Percentiles rank a stretch among this genome's conserved stretches.
Conservation (phyloP, 2,329 filamentous ascomycete species). For the Fragosphaeria purpurea region DNA sequence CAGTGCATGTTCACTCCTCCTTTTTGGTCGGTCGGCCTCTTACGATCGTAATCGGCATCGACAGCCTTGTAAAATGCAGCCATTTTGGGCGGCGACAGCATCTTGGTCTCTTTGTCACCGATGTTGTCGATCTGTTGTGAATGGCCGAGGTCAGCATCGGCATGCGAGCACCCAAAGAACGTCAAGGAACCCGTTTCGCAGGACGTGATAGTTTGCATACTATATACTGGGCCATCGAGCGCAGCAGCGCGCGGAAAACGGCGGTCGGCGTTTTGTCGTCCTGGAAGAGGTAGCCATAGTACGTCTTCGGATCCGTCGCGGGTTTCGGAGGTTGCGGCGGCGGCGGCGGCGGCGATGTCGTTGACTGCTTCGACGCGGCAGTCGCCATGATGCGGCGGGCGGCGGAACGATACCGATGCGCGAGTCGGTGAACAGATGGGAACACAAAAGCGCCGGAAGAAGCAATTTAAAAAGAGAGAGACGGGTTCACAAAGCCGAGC, state of each 20-base stretch:
- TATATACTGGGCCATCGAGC: conserved; percentile 59
- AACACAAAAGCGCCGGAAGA: background rate
- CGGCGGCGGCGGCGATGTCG: conserved; percentile 9
- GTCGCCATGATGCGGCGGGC: conserved; percentile 10
- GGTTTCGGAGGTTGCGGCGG: conserved; percentile 7
- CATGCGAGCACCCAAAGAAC: conserved; percentile 20
- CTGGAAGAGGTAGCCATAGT: conserved; percentile 61
- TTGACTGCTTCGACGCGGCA: conserved; percentile 4
- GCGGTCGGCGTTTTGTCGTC: conserved; percentile 57
- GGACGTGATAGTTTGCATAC: conserved; percentile 30
- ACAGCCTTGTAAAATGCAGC: conserved; percentile 68
- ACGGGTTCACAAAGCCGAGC: no score
- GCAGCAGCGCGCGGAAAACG: conserved; percentile 56
- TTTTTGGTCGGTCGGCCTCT: conserved; percentile 7
- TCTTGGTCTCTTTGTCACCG: conserved; percentile 43
- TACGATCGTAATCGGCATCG: conserved; percentile 65
- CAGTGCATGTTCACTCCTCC: background rate
- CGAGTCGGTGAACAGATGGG: background rate
- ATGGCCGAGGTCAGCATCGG: conserved; percentile 1
- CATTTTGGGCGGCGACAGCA: conserved; percentile 57
- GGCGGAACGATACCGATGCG: background rate
- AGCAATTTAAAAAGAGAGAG: background rate
- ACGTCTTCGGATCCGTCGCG: conserved; percentile 22
- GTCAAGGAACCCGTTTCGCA: no score
- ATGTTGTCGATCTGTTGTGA: conserved; percentile 42